These are phyloP conservation scores for Hypoxylon lenormandii DNA, from an alignment of 495 filamentous ascomycete species.

Conservation along the genomic window DNA sequence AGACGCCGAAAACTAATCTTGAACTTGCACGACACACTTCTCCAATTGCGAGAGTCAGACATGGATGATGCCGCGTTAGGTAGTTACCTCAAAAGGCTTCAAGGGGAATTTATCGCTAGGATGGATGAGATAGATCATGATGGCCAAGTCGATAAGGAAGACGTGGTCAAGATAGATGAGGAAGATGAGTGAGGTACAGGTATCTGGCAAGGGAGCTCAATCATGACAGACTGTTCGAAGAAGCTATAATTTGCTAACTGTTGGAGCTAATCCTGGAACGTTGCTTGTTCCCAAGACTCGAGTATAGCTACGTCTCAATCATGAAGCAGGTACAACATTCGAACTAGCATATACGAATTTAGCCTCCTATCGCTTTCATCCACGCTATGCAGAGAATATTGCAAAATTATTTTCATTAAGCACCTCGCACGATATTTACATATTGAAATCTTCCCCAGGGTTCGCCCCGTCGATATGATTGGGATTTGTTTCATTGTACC, in stretches of 20 bases:
- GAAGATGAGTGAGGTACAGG: neutral
- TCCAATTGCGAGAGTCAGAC: conserved; percentile 73
- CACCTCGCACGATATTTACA: conserved; percentile 16
- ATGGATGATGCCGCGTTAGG: conserved; percentile 74
- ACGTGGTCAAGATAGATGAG: conserved; percentile 6
- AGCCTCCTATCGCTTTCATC: no score
- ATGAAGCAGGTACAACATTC: no score
- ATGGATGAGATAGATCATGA: conserved; percentile 71
- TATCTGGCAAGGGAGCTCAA: neutral
- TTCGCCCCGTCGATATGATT: conserved; percentile 39
- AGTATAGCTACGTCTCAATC: no score
- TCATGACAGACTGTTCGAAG: neutral
- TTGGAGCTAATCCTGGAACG: neutral
- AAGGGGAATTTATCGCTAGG: conserved; percentile 77
- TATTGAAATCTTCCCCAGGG: conserved; percentile 38
- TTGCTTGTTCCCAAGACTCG: neutral
- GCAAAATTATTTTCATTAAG: neutral
- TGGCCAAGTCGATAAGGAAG: conserved; percentile 6
- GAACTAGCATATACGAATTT: no score
- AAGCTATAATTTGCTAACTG: neutral
- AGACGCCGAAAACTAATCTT: conserved; percentile 78
- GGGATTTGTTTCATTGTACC: conserved; percentile 35
- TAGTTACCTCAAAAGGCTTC: conserved; percentile 75
- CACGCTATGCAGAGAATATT: neutral
- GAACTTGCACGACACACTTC: conserved; percentile 77